Evolutionary conservation across 2,329 filamentous ascomycete genomes (phyloP).

Genomic region (Ophiocordyceps camponoti-floridani): DNA sequence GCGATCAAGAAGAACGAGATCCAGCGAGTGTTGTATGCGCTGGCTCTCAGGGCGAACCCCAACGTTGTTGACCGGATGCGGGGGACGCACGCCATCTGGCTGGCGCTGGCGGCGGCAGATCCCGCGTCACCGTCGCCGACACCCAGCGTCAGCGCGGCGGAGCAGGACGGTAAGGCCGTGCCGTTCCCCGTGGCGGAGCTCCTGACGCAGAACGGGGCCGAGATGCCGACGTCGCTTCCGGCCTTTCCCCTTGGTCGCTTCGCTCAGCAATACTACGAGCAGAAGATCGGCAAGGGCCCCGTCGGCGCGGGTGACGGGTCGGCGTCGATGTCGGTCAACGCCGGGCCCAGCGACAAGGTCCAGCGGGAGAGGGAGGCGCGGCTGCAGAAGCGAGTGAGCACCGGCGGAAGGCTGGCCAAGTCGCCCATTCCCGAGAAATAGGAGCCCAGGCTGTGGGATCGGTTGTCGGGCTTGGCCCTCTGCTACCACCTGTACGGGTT

Average conservation of each 20-base stretch:
- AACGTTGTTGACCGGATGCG: slow-evolving; percentile 76
- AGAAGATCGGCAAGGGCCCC: slow-evolving; percentile 39
- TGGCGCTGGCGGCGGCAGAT: slow-evolving; percentile 83
- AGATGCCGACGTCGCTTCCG: slow-evolving; percentile 58
- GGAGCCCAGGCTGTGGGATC: slow-evolving; percentile 23
- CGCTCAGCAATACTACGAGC: slow-evolving; percentile 70
- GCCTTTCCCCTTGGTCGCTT: slow-evolving; percentile 69
- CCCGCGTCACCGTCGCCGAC: slow-evolving; percentile 55
- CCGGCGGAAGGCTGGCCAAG: slow-evolving; percentile 53
- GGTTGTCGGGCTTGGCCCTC: slow-evolving; percentile 18
- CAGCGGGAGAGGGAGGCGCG: slow-evolving; percentile 48
- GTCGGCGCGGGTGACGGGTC: slow-evolving; percentile 37
- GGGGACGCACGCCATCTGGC: slow-evolving; percentile 73
- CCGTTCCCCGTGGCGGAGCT: slow-evolving; percentile 84
- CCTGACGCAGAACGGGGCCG: slow-evolving; percentile 81
- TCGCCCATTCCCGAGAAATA: slow-evolving; percentile 45
- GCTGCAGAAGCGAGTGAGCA: slow-evolving; percentile 64
- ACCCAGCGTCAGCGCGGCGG: slow-evolving; percentile 21
- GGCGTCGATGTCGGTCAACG: slow-evolving; percentile 35
- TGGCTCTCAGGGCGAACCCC: slow-evolving; percentile 72
- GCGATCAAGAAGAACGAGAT: slow-evolving; percentile 96
- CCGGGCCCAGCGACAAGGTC: slow-evolving; percentile 27
- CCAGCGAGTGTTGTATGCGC: slow-evolving; percentile 75
- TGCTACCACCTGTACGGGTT: slow-evolving; percentile 17
- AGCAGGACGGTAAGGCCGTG: slow-evolving; percentile 32